Conservation (phyloP, 495 filamentous ascomycete species). For the Parathielavia appendiculata region DNA sequence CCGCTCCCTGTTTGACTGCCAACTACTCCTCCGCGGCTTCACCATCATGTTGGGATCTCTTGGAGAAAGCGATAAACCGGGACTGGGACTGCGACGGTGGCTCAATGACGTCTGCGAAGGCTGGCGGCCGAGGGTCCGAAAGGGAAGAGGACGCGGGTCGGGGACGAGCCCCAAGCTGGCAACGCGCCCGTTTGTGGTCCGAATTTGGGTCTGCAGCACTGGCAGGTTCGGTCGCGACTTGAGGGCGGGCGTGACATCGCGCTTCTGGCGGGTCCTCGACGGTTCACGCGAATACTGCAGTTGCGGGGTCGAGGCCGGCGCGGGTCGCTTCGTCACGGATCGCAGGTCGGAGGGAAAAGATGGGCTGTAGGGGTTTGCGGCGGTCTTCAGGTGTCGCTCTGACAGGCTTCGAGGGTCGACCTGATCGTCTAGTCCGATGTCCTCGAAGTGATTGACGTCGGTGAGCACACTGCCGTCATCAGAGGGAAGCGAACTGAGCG, state of each 20-base stretch:
- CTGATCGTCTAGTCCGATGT: constrained; percentile 77
- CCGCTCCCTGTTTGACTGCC: constrained; percentile 61
- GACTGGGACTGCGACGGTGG: constrained; percentile 39
- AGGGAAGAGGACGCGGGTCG: constrained; percentile 33
- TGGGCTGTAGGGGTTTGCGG: constrained; percentile 39
- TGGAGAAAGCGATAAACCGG: constrained; percentile 37
- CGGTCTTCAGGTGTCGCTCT: constrained; percentile 43
- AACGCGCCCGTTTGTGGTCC: constrained; percentile 30
- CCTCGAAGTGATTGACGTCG: constrained; percentile 81
- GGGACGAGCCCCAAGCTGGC: constrained; percentile 29
- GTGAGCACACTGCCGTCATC: constrained; percentile 60
- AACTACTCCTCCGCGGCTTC: constrained; percentile 55
- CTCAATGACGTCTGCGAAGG: constrained; percentile 28
- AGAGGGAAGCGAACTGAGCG: constrained; percentile 71
- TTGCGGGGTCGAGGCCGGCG: constrained; percentile 30
- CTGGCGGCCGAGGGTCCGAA: constrained; percentile 35
- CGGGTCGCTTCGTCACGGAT: constrained; percentile 36
- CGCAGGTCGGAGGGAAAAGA: constrained; percentile 41
- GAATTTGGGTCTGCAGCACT: constrained; percentile 29
- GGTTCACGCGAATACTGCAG: constrained; percentile 27
- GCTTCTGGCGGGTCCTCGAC: constrained; percentile 24
- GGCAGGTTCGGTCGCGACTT: constrained; percentile 27
- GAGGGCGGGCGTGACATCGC: constrained; percentile 16
- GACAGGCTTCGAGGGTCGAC: constrained; percentile 37
- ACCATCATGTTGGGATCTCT: constrained; percentile 41